Conservation (phyloP, 257 asterid genomes). For the Primulina tabacum region DNA sequence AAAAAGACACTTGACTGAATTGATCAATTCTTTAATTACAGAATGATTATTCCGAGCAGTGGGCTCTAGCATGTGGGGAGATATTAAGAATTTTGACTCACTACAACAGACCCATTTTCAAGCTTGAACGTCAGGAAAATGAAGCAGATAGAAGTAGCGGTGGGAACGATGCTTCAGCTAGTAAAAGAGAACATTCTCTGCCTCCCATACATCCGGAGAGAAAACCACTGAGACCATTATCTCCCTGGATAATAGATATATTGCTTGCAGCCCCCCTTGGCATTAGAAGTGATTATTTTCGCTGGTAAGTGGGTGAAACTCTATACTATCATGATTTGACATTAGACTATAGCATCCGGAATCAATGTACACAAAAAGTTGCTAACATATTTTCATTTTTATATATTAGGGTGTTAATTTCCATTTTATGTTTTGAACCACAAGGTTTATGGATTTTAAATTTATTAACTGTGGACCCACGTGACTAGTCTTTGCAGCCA, state of each 20-base stretch:
- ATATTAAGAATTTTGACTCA: constrained; percentile 87
- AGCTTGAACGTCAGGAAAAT: constrained; percentile 58
- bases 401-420: background rate
- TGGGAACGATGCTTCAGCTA: constrained; percentile 68
- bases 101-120: constrained; percentile 90
- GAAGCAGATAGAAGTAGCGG: constrained; percentile 71
- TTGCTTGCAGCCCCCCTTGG: constrained; percentile 94
- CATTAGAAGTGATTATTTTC: constrained; percentile 95
- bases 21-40: constrained; percentile 36
- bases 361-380: background rate
- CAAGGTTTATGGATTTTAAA: constrained; percentile 1
- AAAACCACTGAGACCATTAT: constrained; percentile 80
- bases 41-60: constrained; percentile 94
- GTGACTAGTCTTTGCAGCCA: background rate
- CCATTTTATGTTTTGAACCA: background rate
- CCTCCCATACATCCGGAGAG: constrained; percentile 65
- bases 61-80: constrained; percentile 99
- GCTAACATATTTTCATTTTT: background rate
- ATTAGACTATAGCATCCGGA: background rate
- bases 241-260: constrained; percentile 97
- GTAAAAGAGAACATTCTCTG: constrained; percentile 47
- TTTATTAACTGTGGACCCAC: background rate
- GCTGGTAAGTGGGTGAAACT: constrained; percentile 66
- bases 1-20: constrained; percentile 27
- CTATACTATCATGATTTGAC: constrained; percentile 6